phyloP scores from a whole-genome alignment of 2,329 filamentous ascomycete species.

The Westerdykella ornata region DNA sequence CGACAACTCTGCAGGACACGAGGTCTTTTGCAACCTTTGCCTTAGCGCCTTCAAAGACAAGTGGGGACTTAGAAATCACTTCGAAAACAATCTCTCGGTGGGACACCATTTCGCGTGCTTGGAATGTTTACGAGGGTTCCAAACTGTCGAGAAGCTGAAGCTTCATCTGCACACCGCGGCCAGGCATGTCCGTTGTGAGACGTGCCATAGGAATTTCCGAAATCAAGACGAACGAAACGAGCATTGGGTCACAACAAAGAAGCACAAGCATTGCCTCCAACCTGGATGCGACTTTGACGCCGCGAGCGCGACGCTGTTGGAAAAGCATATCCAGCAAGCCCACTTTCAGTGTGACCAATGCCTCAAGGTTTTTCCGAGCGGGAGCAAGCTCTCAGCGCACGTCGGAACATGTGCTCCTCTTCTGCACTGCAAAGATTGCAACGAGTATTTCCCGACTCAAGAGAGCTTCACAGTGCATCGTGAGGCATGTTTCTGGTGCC shows the following conservation, averaged over 20 bases:
- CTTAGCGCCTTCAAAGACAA: constrained; percentile 29
- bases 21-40: constrained; percentile 28
- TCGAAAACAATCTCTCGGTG: constrained; percentile 27
- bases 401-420: constrained; percentile 15
- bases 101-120: constrained; percentile 26
- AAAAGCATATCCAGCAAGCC: constrained; percentile 21
- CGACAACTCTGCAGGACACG: constrained; percentile 24
- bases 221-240: constrained; percentile 28
- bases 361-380: constrained; percentile 21
- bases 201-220: constrained; percentile 23
- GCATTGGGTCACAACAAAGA: constrained; percentile 26
- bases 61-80: constrained; percentile 30
- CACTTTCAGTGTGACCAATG: constrained; percentile 31
- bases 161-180: constrained; percentile 18
- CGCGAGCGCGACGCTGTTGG: constrained; percentile 10
- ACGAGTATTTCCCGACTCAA: constrained; percentile 14
- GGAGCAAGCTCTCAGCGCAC: constrained; percentile 24
- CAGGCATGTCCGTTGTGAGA: constrained; percentile 27
- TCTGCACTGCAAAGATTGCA: constrained; percentile 17
- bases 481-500: constrained; percentile 18
- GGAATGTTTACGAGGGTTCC: constrained; percentile 25
- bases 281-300: constrained; percentile 30
- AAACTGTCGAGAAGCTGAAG: constrained; percentile 15
- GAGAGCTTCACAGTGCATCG: constrained; percentile 16
- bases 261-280: constrained; percentile 29